Base-by-base conservation (phyloP, 164 flowering plant genomes). In the Berberis vulgaris region DNA sequence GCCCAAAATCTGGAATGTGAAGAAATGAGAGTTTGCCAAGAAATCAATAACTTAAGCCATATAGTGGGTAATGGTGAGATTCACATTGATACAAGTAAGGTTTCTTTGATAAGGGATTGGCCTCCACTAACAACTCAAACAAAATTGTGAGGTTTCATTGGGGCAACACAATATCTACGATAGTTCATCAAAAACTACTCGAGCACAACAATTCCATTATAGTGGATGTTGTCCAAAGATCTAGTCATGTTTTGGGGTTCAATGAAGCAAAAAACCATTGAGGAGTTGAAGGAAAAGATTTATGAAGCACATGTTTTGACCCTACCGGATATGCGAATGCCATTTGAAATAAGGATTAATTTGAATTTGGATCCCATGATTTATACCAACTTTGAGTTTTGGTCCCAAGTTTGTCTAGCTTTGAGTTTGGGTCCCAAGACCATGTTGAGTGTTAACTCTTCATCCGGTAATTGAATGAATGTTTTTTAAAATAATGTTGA, bases 51-150 rank as follows among this genome's bases (percentile, higher is more conserved):
- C 7, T 38, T 57, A 57, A 42, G 45, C 43, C 61, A 58, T 42
- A 58, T 58, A 1, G 46, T 41, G 41, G 45, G 61, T 2, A 60
- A 60, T 60, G 4, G 49, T 12, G 39, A 44, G 49, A 43, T 60
- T 8, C 38, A 26, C 13, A 60, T 45, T 45, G 62, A 44, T 4
- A 7, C 38, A 10, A 60, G 62, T 12, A 43, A 60, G 49, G 4
- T 60, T 0, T 60, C 40, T 2, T 1, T 60, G 38, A 60, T 60
- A 41, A 45, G 2, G 4, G 5, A 60, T 0, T 43, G 49, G 50
- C 62, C 50, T 60, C 62, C 47, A 60, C 62, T 38, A 43, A 60
- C 39, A 44, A 60, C 44, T 42, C 60, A 58, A 1, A 9, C 40
- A n/a, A 40, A 60, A 38, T 60, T 60, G 49, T 6, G 40, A 4